phyloP scores from a whole-genome alignment of 257 asterid genomes.

The Lithospermum erythrorhizon region DNA sequence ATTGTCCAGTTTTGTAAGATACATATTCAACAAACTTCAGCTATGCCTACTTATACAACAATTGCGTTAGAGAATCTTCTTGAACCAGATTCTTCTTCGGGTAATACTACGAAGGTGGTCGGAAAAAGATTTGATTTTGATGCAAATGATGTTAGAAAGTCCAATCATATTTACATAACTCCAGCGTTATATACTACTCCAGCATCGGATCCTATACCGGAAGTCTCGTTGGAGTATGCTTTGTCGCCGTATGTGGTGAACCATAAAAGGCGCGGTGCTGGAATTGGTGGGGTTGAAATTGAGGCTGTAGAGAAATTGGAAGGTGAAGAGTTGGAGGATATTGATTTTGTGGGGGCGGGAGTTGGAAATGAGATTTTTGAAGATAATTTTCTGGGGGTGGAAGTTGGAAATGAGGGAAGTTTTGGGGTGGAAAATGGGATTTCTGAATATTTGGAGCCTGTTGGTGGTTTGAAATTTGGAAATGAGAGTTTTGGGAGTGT shows the following conservation, averaged over 20 bases:
- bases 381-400: not conserved
- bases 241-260: conserved; percentile 65
- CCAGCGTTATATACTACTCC: conserved; percentile 76
- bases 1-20: not conserved
- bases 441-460: not conserved
- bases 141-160: not conserved
- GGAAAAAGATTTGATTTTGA: not conserved
- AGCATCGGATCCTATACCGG: conserved; percentile 59
- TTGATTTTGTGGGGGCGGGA: conserved; percentile 21
- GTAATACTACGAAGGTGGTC: no score
- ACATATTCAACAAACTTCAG: not conserved
- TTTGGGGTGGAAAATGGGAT: not conserved
- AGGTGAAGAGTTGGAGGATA: conserved; percentile 23
- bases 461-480: conserved; percentile 5
- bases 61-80: conserved; percentile 42
- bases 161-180: conserved; percentile 56
- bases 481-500: conserved; percentile 26
- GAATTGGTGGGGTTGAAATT: conserved; percentile 17
- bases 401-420: not conserved
- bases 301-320: conserved; percentile 3
- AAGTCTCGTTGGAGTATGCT: conserved; percentile 23
- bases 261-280: conserved; percentile 60
- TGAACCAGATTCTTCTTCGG: conserved; percentile 33
- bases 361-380: not conserved
- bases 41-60: conserved; percentile 51